A percentile compares a stretch with the other conserved stretches of the same genome.
phyloP scores from a whole-genome alignment of 2,329 filamentous ascomycete genomes.

The Polytolypa hystricis region DNA sequence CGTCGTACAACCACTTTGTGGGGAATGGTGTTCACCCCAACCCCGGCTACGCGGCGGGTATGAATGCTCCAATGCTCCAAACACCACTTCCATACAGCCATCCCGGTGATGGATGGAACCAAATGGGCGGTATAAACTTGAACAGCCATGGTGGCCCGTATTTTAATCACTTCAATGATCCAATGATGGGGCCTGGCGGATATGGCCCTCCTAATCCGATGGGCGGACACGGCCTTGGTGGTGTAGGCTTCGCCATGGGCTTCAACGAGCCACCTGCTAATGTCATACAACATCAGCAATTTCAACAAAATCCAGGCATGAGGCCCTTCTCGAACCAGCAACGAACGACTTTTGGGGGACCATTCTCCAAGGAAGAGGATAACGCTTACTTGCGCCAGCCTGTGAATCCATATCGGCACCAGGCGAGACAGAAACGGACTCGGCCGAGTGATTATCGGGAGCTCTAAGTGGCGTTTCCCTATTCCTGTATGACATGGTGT shows the following conservation, averaged over 20 bases:
- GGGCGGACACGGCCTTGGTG: slow-evolving; percentile 22
- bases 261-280: slow-evolving; percentile 19
- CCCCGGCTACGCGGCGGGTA: too few species aligned
- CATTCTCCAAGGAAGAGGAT: slow-evolving; percentile 58
- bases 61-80: too few species aligned
- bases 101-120: slow-evolving; percentile 27
- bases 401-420: slow-evolving; percentile 84
- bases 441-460: slow-evolving; percentile 87
- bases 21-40: too few species aligned
- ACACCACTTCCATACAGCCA: too few species aligned
- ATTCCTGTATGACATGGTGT: not conserved
- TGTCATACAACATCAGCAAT: slow-evolving; percentile 22
- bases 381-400: slow-evolving; percentile 93
- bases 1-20: too few species aligned
- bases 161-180: slow-evolving; percentile 14
- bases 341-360: slow-evolving; percentile 41
- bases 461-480: slow-evolving; percentile 44
- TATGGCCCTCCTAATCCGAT: slow-evolving; percentile 25
- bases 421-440: slow-evolving; percentile 66
- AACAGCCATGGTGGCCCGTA: slow-evolving; percentile 3
- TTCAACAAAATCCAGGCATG: too few species aligned
- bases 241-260: slow-evolving; percentile 27
- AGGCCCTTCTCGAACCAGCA: slow-evolving; percentile 48
- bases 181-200: slow-evolving; percentile 20
- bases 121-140: slow-evolving; percentile 35